Evolutionary conservation across 345 rosid genomes (phyloP), one percentile per base, ranked within the genome.

Genomic region (Rhodamnia argentea): DNA sequence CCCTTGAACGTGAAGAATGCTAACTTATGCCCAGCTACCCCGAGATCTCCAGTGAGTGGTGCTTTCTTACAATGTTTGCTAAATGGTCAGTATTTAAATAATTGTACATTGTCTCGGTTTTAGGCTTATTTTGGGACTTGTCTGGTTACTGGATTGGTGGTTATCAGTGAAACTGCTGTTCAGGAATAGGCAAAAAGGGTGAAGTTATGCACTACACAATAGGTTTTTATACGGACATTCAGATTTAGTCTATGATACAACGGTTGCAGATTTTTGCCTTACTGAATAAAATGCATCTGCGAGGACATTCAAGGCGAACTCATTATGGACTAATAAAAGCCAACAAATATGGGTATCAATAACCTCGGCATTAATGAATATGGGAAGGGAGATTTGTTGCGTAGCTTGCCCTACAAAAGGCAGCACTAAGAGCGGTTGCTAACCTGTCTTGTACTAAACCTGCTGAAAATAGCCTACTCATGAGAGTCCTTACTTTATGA

Each of bases 11-110:
- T 47, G 84, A 90, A 70, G 78, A 84, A 74, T 52, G 54, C 85
- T 83, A 52, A n/a, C 62, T 86, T 87, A 54, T 52, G 42, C 75
- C 85, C 42, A 52, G 81, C 89, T 55, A 88, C 93, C 89, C 89
- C 92, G 70, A 85, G 87, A 89, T 88, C 88, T 89, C 87, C 84
- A 86, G 62, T 83, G 84, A 83, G 84, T 83, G 84, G 84, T 52
- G 84, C 40, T 52, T 16, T 52, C 84, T 83, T 37, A 37, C 78
- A 52, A 29, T 11, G 84, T 83, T 15, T 24, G 44, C 52, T 51
- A 83, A 83, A 26, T 6, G 40, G 58, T 52, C 47, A 27, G 58
- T 83, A 55, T 20, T 70, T 70, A 20, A 70, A 70, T 70, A 70
- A 70, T 70, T 70, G 78, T 70, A 70, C 47, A 70, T 70, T 70